A percentile compares a stretch with the other conserved stretches of the same genome.
phyloP scores from a whole-genome alignment of 345 rosid genomes.

The Hypericum androsaemum region DNA sequence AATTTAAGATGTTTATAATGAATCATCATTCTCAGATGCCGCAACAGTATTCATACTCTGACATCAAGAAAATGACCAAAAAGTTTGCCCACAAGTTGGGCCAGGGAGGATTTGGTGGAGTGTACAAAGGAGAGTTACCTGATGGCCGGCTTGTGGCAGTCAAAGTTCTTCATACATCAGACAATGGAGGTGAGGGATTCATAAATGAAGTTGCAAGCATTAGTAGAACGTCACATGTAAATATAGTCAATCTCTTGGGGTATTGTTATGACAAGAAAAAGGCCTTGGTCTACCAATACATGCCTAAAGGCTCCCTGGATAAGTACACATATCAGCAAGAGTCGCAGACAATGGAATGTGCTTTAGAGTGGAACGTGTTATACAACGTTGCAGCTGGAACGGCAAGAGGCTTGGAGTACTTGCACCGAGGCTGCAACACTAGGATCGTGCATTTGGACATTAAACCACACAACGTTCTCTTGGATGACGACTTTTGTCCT shows the following conservation, averaged over 20 bases:
- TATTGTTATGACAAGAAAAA: background rate
- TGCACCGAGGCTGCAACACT: conserved; percentile 1
- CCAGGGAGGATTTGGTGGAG: background rate
- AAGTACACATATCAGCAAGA: background rate
- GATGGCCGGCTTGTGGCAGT: background rate
- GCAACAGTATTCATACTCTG: background rate
- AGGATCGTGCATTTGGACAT: background rate
- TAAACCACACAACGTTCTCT: background rate
- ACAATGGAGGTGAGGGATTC: background rate
- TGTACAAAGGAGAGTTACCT: background rate
- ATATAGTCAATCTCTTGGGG: background rate
- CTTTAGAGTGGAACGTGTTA: background rate
- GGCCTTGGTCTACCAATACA: background rate
- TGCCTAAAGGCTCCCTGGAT: background rate
- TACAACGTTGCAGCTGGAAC: background rate
- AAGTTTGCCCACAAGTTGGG: background rate
- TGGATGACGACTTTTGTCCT: background rate
- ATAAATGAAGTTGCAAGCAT: background rate
- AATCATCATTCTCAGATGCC: background rate
- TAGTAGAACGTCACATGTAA: background rate
- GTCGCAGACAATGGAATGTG: background rate
- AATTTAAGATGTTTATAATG: background rate
- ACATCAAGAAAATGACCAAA: background rate
- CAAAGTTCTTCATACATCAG: background rate
- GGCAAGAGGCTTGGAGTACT: background rate